These are phyloP conservation scores for Trichoderma sp. DNA, from an alignment of 2,329 filamentous ascomycete genomes.

Conservation along the genomic window DNA sequence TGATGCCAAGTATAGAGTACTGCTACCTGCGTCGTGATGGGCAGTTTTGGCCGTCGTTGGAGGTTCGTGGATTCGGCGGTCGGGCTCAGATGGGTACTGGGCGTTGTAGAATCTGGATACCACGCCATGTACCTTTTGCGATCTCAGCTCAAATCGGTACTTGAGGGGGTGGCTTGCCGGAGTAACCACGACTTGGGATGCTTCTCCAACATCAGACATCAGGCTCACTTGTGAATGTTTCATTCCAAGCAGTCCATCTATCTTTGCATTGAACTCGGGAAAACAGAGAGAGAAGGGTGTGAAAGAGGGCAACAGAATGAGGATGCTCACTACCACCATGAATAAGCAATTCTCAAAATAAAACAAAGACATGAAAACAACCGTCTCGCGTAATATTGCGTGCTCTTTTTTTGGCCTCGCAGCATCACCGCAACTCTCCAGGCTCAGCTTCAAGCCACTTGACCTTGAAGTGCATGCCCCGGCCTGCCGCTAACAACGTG, in stretches of 20 bases:
- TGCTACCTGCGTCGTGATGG: neutral
- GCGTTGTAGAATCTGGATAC: conserved; percentile 15
- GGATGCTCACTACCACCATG: neutral
- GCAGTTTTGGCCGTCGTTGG: neutral
- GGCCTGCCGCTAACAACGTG: conserved; percentile 18
- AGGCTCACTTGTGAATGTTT: neutral
- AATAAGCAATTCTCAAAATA: neutral
- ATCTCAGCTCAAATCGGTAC: conserved; percentile 8
- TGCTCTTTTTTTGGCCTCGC: neutral
- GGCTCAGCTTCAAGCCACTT: neutral
- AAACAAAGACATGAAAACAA: neutral
- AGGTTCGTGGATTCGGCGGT: neutral
- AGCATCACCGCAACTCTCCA: neutral
- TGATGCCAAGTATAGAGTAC: conserved; percentile 6
- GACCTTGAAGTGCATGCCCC: neutral
- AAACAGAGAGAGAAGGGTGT: neutral
- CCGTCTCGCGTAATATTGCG: neutral
- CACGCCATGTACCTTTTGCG: conserved; percentile 4
- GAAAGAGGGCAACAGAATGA: neutral
- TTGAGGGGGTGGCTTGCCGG: neutral
- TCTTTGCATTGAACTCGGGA: neutral
- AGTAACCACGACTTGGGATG: neutral
- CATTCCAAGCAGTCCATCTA: neutral
- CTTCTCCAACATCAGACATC: neutral
- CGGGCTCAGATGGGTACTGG: neutral